Conservation (phyloP, 345 rosid species). For the Lumnitzera racemosa region DNA sequence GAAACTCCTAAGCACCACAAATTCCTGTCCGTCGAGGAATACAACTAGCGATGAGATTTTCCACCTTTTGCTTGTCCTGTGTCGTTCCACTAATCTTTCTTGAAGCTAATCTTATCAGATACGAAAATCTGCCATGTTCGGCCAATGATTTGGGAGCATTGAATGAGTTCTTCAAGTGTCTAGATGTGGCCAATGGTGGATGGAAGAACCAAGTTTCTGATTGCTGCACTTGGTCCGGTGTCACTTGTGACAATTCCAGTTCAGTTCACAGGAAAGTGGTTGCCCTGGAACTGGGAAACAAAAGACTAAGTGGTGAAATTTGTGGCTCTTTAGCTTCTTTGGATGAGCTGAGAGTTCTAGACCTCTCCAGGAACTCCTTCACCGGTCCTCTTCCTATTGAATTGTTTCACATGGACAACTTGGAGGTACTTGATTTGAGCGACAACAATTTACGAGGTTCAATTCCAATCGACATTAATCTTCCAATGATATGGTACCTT, state of each 20-base stretch:
- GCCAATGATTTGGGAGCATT: slow-evolving; percentile 10
- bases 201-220: slow-evolving; percentile 12
- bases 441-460: slow-evolving; percentile 13
- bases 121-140: slow-evolving; percentile 10
- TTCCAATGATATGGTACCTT: slow-evolving; percentile 14
- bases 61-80: background rate
- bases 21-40: no score
- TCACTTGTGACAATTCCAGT: slow-evolving; percentile 17
- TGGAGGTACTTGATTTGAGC: slow-evolving; percentile 24
- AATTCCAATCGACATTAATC: background rate
- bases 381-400: slow-evolving; percentile 5
- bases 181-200: background rate
- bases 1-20: no score
- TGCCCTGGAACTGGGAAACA: slow-evolving; percentile 14
- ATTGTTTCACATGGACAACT: slow-evolving; percentile 16
- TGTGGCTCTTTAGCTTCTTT: slow-evolving; percentile 16
- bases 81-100: slow-evolving; percentile 3
- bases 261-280: slow-evolving; percentile 12
- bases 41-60: no score
- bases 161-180: slow-evolving; percentile 9
- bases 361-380: slow-evolving; percentile 21
- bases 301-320: slow-evolving; percentile 11
- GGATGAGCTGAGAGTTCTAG: slow-evolving; percentile 19
- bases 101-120: slow-evolving; percentile 1
- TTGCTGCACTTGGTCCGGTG: slow-evolving; percentile 25